Evolutionary conservation across 1,139 yeast genomes (phyloP).

Genomic region (Candida neerlandica): DNA sequence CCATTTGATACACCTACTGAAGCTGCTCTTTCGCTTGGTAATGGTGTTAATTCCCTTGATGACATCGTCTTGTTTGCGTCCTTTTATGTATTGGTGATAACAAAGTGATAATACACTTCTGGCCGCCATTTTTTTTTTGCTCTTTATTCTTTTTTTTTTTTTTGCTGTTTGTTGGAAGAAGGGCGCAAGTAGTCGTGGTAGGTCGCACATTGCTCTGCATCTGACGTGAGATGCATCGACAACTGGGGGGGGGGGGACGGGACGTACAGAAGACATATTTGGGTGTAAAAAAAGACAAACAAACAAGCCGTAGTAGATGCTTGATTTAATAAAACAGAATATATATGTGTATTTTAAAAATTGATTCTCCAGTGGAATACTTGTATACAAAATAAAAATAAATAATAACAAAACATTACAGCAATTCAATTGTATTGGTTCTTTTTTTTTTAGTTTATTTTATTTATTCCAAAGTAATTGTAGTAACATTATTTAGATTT

Average conservation of each 20-base stretch:
- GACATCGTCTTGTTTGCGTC: neutral
- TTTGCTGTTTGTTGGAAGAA: too few species aligned
- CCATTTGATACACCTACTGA: neutral
- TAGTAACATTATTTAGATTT: neutral
- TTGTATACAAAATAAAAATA: conserved; percentile 1
- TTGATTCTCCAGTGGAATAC: neutral
- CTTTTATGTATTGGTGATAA: neutral
- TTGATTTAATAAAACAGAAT: neutral
- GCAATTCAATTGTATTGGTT: neutral
- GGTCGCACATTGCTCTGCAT: too few species aligned
- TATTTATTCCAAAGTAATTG: neutral
- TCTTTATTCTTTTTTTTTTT: neutral
- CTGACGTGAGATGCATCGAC: too few species aligned
- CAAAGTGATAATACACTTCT: neutral
- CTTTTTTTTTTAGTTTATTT: conserved; percentile 6
- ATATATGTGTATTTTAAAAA: neutral
- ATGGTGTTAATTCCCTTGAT: conserved; percentile 9
- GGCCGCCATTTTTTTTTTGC: neutral
- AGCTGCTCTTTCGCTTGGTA: neutral
- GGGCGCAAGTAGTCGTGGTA: too few species aligned
- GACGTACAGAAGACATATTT: too few species aligned
- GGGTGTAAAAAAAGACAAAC: too few species aligned
- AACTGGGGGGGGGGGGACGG: too few species aligned
- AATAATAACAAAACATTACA: neutral
- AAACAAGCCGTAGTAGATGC: too few species aligned